These are phyloP conservation scores for Alternaria hordeiaustralica DNA, from an alignment of 2,329 filamentous ascomycete species.

Conservation along the genomic window DNA sequence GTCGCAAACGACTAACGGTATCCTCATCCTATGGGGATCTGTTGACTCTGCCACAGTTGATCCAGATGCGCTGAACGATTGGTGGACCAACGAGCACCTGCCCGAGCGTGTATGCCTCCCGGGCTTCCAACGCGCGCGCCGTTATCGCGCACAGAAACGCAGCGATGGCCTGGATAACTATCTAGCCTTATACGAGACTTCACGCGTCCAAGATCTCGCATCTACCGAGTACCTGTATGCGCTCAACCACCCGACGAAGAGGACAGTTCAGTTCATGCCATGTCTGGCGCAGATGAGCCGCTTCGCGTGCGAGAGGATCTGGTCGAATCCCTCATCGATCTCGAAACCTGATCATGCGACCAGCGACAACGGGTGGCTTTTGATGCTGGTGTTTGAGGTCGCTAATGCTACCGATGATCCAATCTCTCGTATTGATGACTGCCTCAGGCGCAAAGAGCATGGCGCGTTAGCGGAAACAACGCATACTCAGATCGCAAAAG, in stretches of 20 bases:
- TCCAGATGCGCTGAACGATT: slow-evolving; percentile 20
- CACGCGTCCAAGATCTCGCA: slow-evolving; percentile 4
- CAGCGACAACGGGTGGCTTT: background rate
- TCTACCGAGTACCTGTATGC: slow-evolving; percentile 14
- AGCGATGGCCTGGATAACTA: slow-evolving; percentile 8
- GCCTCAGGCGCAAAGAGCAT: background rate
- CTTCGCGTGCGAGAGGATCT: slow-evolving; percentile 12
- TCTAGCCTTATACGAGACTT: slow-evolving; percentile 16
- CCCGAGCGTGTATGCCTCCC: slow-evolving; percentile 20
- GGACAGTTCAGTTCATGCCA: slow-evolving; percentile 21
- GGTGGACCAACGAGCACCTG: slow-evolving; percentile 28
- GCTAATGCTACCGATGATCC: background rate
- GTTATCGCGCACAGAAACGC: slow-evolving; percentile 6
- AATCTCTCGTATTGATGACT: background rate
- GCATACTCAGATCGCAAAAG: background rate
- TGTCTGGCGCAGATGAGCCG: slow-evolving; percentile 18
- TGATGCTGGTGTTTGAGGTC: slow-evolving; percentile 1
- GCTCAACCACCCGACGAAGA: slow-evolving; percentile 15
- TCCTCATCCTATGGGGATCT: slow-evolving; percentile 17
- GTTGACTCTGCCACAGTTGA: slow-evolving; percentile 9
- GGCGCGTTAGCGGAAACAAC: background rate
- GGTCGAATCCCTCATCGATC: background rate
- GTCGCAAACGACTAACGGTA: background rate
- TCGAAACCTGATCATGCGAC: background rate
- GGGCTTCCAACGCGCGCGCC: slow-evolving; percentile 20